phyloP scores from a whole-genome alignment of 1,284 basidiomycete genomes.

The Amylostereum chailletii region DNA sequence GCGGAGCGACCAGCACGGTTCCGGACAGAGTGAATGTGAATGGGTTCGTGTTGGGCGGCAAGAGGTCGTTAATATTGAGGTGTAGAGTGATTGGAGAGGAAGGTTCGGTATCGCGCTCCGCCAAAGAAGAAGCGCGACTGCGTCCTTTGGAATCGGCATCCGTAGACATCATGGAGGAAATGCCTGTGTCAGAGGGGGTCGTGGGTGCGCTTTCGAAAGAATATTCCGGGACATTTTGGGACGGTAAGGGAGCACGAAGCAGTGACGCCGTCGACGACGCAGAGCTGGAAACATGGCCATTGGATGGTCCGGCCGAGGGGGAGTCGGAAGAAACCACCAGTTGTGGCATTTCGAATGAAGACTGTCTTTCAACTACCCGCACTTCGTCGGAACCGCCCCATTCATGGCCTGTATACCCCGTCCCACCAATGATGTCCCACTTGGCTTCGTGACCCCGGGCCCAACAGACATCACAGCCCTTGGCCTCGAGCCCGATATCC shows the following conservation, averaged over 20 bases:
- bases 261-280: slow-evolving; percentile 45
- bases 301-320: slow-evolving; percentile 3
- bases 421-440: slow-evolving; percentile 56
- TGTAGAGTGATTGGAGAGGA: slow-evolving; percentile 59
- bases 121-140: slow-evolving; percentile 21
- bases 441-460: slow-evolving; percentile 34
- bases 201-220: slow-evolving; percentile 60
- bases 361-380: slow-evolving; percentile 3
- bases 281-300: slow-evolving; percentile 23
- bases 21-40: slow-evolving; percentile 62
- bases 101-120: slow-evolving; percentile 23
- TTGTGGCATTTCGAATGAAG: slow-evolving; percentile 12
- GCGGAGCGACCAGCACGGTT: slow-evolving; percentile 50
- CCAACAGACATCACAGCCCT: slow-evolving; percentile 63
- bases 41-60: slow-evolving; percentile 50
- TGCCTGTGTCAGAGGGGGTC: slow-evolving; percentile 37
- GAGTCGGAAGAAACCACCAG: slow-evolving; percentile 4
- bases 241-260: slow-evolving; percentile 62
- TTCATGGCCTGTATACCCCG: slow-evolving; percentile 51
- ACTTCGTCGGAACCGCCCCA: slow-evolving; percentile 5
- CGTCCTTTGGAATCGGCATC: slow-evolving; percentile 19
- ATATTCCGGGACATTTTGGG: slow-evolving; percentile 52
- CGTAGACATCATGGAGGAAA: slow-evolving; percentile 30
- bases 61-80: slow-evolving; percentile 68
- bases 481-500: slow-evolving; percentile 61